These are phyloP conservation scores for Elsinoe perseae DNA, from an alignment of 2,329 filamentous ascomycete genomes.

Conservation along the genomic window DNA sequence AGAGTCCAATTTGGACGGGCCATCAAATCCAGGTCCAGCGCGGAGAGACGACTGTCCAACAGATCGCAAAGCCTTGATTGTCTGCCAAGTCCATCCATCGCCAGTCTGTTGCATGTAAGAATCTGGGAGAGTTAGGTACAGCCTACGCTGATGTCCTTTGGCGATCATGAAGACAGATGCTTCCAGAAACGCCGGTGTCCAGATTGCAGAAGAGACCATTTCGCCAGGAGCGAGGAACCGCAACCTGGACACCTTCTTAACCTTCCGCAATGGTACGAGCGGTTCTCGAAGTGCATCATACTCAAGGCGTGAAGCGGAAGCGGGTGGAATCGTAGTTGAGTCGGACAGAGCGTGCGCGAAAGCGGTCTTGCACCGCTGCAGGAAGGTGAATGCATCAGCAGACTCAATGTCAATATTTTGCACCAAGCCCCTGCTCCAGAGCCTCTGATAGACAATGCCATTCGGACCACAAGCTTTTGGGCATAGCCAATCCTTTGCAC, in stretches of 20 bases:
- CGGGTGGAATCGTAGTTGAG: slow-evolving; percentile 18
- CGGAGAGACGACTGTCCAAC: slow-evolving; percentile 37
- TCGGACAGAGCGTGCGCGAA: slow-evolving; percentile 46
- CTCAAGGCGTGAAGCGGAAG: slow-evolving; percentile 27
- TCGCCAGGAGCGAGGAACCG: slow-evolving; percentile 63
- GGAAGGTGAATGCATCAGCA: slow-evolving; percentile 60
- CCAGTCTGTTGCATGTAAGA: slow-evolving; percentile 61
- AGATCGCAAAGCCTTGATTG: slow-evolving; percentile 55
- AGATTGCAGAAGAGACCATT: slow-evolving; percentile 63
- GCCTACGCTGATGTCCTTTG: slow-evolving; percentile 50
- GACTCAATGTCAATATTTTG: slow-evolving; percentile 55
- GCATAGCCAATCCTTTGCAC: slow-evolving; percentile 52
- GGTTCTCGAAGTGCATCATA: slow-evolving; percentile 57
- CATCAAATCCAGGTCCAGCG: slow-evolving; percentile 43
- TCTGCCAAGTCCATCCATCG: slow-evolving; percentile 64
- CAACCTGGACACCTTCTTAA: slow-evolving; percentile 64
- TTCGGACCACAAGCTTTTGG: slow-evolving; percentile 60
- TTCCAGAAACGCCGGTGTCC: slow-evolving; percentile 63
- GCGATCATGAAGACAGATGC: slow-evolving; percentile 67
- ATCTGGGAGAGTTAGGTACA: slow-evolving; percentile 69
- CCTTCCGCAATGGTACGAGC: slow-evolving; percentile 70
- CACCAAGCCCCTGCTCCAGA: slow-evolving; percentile 67
- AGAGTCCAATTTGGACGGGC: slow-evolving; percentile 46
- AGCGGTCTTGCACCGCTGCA: slow-evolving; percentile 53
- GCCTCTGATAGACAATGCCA: slow-evolving; percentile 58